Evolutionary conservation across 345 rosid species (phyloP), one percentile per base, ranked within the genome.

Genomic region (Psidium friedrichsthalianum): DNA sequence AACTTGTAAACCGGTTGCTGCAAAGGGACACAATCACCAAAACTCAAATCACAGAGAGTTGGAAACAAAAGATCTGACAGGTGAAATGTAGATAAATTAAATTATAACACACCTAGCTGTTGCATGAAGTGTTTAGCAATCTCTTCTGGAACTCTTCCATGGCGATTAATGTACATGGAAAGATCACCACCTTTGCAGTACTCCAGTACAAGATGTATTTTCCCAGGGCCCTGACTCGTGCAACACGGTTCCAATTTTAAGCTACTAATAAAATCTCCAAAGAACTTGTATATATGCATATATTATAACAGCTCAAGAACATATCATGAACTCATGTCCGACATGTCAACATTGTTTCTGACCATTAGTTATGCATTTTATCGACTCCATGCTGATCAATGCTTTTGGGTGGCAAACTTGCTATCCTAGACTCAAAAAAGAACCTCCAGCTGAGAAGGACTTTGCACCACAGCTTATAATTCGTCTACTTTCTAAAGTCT

Each of bases 121-220:
- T 90, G 94, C 99, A 97, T 94, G 89, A 94, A 97, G 87, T 95
- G 95, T 92, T 95, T 94, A 83, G 99, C 99, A 85, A 86, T 91
- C 86, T 91, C 92, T 90, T 96, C 99, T 6, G 93, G 95, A 22
- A 94, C 97, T 88, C 90, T 92, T 85, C 96, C 97, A 49, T 90
- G 92, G 29, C 92, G 95, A 84, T 95, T 95, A 18, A 97, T 91
- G 88, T 92, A 95, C 96, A 92, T 88, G 56, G 96, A 97, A 58
- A 96, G 91, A 92, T 96, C 99, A 85, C 99, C 99, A 32, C 99
- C 99, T 87, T 86, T 94, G 89, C 99, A 97, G 84, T 89, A 96
- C 85, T 97, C 99, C 93, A 97, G 86, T 82, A 97, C 95, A 86
- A 97, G 91, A 91, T 94, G 91, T 90, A 97, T 90, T 85, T 94